Conservation (phyloP, 192 early-diverging fungal species). For the Globomyces pollinis-pini region DNA sequence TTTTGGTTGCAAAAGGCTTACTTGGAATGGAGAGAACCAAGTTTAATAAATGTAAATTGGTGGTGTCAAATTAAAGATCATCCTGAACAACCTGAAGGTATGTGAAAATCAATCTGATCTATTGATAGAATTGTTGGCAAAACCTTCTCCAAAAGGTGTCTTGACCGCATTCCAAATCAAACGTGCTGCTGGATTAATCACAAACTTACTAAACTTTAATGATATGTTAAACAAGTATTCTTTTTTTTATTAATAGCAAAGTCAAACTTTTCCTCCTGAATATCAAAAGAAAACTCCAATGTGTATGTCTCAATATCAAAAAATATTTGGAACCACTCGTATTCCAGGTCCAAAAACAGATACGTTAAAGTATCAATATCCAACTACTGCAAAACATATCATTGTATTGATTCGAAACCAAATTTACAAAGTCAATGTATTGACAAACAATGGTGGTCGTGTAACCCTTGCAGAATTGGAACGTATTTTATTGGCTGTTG, state of each 20-base stretch:
- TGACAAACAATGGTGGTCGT: constrained; percentile 54
- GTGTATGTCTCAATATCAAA: constrained; percentile 93
- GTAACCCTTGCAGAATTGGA: constrained; percentile 45
- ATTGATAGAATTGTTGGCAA: constrained; percentile 8
- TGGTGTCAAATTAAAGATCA: constrained; percentile 44
- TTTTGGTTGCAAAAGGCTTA: constrained; percentile 53
- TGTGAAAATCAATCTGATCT: background rate
- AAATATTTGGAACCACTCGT: constrained; percentile 75
- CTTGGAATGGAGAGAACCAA: constrained; percentile 45
- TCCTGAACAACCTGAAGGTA: constrained; percentile 33
- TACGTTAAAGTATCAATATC: constrained; percentile 61
- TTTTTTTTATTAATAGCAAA: constrained; percentile 39
- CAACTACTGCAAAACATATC: constrained; percentile 69
- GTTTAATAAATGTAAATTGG: constrained; percentile 50
- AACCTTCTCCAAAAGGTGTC: constrained; percentile 44
- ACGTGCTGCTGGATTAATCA: constrained; percentile 44
- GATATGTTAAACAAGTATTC: constrained; percentile 26
- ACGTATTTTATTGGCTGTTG: constrained; percentile 10
- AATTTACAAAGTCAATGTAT: constrained; percentile 75
- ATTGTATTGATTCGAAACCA: constrained; percentile 80
- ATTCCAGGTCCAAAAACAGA: constrained; percentile 64
- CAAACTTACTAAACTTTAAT: constrained; percentile 39
- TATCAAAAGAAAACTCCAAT: constrained; percentile 52
- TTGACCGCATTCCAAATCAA: constrained; percentile 40
- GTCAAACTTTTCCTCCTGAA: constrained; percentile 35